These are phyloP conservation scores for Leccinum variicolor DNA, from an alignment of 768 basidiomycete species.

Conservation along the genomic window DNA sequence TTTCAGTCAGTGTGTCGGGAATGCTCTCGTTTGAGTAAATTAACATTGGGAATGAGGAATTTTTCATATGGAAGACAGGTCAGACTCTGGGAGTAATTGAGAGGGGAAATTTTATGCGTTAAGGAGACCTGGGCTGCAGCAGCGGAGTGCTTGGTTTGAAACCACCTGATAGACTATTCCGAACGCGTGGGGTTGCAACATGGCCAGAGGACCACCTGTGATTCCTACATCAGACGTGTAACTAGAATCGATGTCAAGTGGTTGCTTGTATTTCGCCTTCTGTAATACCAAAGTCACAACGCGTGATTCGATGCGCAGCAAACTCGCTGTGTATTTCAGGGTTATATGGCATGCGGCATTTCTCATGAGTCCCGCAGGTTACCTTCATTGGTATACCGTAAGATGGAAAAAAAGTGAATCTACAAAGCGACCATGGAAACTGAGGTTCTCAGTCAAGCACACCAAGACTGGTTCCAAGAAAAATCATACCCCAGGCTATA, in stretches of 20 bases:
- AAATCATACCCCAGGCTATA: conserved; percentile 9
- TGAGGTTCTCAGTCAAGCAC: neutral
- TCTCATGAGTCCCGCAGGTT: neutral
- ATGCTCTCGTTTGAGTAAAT: conserved; percentile 13
- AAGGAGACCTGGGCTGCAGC: too few species aligned
- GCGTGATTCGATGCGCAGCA: neutral
- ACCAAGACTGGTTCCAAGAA: neutral
- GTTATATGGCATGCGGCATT: neutral
- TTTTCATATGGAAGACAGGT: conserved; percentile 23
- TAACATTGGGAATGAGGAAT: conserved; percentile 10
- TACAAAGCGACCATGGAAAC: neutral
- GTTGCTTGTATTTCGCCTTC: neutral
- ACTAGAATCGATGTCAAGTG: neutral
- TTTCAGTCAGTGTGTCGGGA: conserved; percentile 9
- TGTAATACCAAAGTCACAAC: neutral
- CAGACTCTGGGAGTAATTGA: conserved; percentile 15
- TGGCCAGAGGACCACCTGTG: too few species aligned
- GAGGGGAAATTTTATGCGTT: conserved; percentile 7
- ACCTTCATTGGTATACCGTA: neutral
- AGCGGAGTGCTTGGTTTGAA: too few species aligned
- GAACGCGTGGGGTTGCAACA: too few species aligned
- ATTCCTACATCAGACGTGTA: neutral
- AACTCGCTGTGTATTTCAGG: neutral
- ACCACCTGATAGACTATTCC: too few species aligned
- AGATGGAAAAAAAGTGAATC: neutral